Evolutionary conservation across 257 asterid genomes (phyloP), one percentile per base, ranked within the genome.

Genomic region (Solanum habrochaites): DNA sequence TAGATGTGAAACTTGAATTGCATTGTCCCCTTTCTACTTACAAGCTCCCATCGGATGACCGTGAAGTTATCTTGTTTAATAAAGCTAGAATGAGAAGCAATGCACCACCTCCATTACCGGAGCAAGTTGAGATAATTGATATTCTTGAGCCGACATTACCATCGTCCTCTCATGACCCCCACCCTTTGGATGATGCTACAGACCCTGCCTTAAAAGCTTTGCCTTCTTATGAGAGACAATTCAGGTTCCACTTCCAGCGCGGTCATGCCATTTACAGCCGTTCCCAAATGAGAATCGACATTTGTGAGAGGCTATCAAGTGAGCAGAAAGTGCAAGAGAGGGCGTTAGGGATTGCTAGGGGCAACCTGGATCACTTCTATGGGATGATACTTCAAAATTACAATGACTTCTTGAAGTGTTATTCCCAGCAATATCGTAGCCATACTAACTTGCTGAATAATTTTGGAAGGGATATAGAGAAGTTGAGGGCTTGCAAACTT

Each of bases 291-390:
- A 97, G 92, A 82, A 18, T 87, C 4, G 94, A 91, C 39, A 83
- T 78, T 21, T 96, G 98, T 39, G 92, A 94, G 93, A 93, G 94
- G 93, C 92, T 96, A 77, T 87, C 90, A 91, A 93, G 90, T 85
- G 98, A 96, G 90, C 97, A 90, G 91, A 94, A 92, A 93, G 99
- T 96, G 92, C 99, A 97, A 88, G 99, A 95, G 87, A 88, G 95
- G 91, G 99, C 98, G 5, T 86, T 95, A 93, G 99, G 94, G 87
- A 95, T 97, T 91, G 99, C 99, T 64, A 88, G 94, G 92, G 95
- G 94, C 16, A 96, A 97, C 89, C 87, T 97, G 66, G 99, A 96
- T 86, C 97, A 95, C 90, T 95, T 93, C 91, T 97, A 94, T 47
- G 92, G 90, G 85, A 95, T 95, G 90, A 96, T 97, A 62, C 91